A percentile compares a stretch with the other conserved stretches of the same genome.
phyloP scores from a whole-genome alignment of 2,329 filamentous ascomycete genomes.

The Xenosphaeropsis pyriputrescens region DNA sequence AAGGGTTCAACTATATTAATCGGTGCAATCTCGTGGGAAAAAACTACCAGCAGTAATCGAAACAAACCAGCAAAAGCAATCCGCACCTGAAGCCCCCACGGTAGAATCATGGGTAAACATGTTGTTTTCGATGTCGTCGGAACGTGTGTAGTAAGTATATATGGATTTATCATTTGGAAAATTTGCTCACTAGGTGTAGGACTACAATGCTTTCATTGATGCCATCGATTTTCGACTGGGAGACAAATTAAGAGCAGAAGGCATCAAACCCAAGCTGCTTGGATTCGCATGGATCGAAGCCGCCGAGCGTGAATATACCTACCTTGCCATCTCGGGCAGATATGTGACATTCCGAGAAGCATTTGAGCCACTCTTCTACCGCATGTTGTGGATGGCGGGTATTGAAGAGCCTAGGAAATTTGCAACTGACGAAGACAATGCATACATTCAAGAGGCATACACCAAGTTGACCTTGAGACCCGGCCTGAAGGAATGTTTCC shows the following conservation, averaged over 20 bases:
- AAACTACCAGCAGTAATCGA: too few relatives aligned
- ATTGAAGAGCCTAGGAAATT: conserved; percentile 25
- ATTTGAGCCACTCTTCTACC: conserved; percentile 29
- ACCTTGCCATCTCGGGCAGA: conserved; percentile 25
- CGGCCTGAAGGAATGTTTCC: conserved; percentile 25
- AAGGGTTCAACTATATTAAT: too few relatives aligned
- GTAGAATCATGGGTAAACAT: conserved; percentile 17
- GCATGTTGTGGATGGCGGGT: conserved; percentile 28
- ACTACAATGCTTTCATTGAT: conserved; percentile 25
- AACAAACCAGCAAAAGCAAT: too few relatives aligned
- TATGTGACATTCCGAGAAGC: conserved; percentile 27
- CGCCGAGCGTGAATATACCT: conserved; percentile 32
- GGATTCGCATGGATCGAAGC: conserved; percentile 29
- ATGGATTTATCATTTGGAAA: too few relatives aligned
- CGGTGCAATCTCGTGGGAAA: too few relatives aligned
- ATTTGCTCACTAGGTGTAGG: too few relatives aligned
- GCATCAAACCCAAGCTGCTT: conserved; percentile 25
- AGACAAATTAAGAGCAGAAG: conserved; percentile 19
- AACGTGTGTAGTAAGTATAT: conserved; percentile 22
- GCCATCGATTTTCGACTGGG: conserved; percentile 27
- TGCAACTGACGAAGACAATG: conserved; percentile 25
- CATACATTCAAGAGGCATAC: conserved; percentile 23
- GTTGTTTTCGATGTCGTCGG: conserved; percentile 36
- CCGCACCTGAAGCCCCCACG: too few relatives aligned
- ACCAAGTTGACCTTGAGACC: conserved; percentile 19